Evolutionary conservation across 2,329 filamentous ascomycete species (phyloP), one percentile per base, ranked within the genome.

Genomic region (Trichoderma lentiforme): DNA sequence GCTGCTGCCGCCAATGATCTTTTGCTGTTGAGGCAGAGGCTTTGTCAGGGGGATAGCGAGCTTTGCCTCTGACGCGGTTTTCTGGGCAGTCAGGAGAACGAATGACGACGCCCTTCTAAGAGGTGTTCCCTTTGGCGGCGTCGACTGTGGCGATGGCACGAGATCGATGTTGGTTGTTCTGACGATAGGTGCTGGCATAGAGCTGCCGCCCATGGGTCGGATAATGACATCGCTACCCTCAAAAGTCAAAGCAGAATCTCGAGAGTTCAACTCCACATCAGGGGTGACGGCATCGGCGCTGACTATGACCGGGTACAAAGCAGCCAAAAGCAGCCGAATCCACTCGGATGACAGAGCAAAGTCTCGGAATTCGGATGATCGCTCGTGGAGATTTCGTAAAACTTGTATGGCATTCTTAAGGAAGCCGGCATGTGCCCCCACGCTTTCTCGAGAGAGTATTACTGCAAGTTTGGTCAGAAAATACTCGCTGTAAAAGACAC

Each of bases 31-130:
- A 8, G 74, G 71, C 5, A 77, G 36, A 6, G 74, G 51, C 28
- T 75, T 87, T 36, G 87, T 18, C n/a, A 26, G 4, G 26, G 63
- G 90, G 67, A 95, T 83, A 15, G 91, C 87, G 43, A 89, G 84
- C 14, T 88, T 90, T 2, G 89, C 87, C 1, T 84, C 82, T 5
- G 88, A 82, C 11, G 87, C 86, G 0, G 87, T 84, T 71, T 89
- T 88, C 71, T 93, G 89, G 3, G 93, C 88, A 6, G 93, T 94
- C 26, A 99, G 86, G 2, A 99, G 87, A 34, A 98, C 91, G 79
- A 98, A 99, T 0, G 95, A 98, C 0, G 95, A 98, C 2, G 93
- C 92, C 76, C 95, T 90, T 39, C 91, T 90, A 30, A 97, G 85
- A 24, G 90, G 89, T 7, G 90, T 88, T 0, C 91, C 89, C 53